A percentile compares a stretch with the other conserved stretches of the same genome.
These are phyloP conservation scores for Xylaria grammica DNA, from an alignment of 495 filamentous ascomycete genomes.

Conservation along the genomic window DNA sequence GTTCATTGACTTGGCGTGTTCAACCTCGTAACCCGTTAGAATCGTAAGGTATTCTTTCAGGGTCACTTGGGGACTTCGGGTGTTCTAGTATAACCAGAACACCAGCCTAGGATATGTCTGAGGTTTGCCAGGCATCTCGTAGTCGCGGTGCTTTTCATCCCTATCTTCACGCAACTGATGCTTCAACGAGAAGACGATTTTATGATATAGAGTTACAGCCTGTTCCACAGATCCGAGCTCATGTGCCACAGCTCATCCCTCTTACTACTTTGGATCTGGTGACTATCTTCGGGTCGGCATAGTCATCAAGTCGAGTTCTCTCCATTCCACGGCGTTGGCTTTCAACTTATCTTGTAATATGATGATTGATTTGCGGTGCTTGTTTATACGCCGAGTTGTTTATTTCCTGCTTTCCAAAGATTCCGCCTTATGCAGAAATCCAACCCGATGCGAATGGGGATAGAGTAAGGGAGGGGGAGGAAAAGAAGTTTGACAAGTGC, in stretches of 20 bases:
- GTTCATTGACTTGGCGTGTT: not conserved
- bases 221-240: constrained; percentile 18
- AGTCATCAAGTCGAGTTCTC: constrained; percentile 10
- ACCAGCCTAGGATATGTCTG: not conserved
- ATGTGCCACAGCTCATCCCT: constrained; percentile 11
- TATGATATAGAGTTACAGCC: constrained; percentile 28
- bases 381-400: constrained; percentile 27
- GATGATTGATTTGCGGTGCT: constrained; percentile 33
- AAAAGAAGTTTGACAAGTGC: constrained; percentile 30
- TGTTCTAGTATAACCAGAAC: not conserved
- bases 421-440: constrained; percentile 33
- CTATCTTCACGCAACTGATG: constrained; percentile 1
- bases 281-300: constrained; percentile 21
- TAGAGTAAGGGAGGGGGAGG: constrained; percentile 34
- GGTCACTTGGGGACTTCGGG: constrained; percentile 1
- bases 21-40: not conserved
- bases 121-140: not conserved
- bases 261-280: constrained; percentile 26
- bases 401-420: constrained; percentile 29
- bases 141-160: constrained; percentile 1
- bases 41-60: not conserved
- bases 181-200: constrained; percentile 25
- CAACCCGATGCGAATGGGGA: constrained; percentile 34
- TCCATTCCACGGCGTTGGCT: constrained; percentile 25
- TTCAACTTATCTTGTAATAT: constrained; percentile 41